Percentiles rank a stretch among this genome's conserved stretches.
phyloP scores from a whole-genome alignment of 2,329 filamentous ascomycete genomes.

The Chaetothyriales sp. region DNA sequence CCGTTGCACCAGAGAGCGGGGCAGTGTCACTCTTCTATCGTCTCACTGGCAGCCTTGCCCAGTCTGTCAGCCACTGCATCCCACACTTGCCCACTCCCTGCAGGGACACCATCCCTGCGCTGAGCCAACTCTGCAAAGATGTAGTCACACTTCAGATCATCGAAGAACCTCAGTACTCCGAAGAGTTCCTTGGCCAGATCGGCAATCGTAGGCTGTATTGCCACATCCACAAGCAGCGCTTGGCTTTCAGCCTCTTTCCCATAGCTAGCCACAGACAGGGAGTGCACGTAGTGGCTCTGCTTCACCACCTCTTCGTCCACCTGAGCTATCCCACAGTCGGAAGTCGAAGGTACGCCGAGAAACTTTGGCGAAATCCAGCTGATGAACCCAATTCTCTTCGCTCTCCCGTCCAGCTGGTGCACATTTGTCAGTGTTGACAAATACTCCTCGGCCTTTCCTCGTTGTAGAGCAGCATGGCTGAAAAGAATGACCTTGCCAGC shows the following conservation, averaged over 20 bases:
- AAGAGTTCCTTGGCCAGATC: slow-evolving; percentile 79
- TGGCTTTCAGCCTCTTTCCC: background rate
- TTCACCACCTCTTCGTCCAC: no score
- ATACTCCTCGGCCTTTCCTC: slow-evolving; percentile 5
- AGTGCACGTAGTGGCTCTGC: background rate
- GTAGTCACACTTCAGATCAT: slow-evolving; percentile 61
- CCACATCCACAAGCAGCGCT: background rate
- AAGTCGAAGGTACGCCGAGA: slow-evolving; percentile 5
- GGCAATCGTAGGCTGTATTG: slow-evolving; percentile 53
- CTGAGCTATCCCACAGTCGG: background rate
- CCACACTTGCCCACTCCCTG: slow-evolving; percentile 37
- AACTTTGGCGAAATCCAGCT: slow-evolving; percentile 20
- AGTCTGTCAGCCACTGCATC: slow-evolving; percentile 77
- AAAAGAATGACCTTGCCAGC: slow-evolving; percentile 75
- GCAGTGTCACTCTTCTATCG: slow-evolving; percentile 3
- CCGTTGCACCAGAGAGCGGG: no score
- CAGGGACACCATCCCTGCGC: background rate
- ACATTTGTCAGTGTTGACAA: background rate
- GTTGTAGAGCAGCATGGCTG: slow-evolving; percentile 21
- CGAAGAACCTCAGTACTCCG: slow-evolving; percentile 71
- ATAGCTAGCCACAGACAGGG: background rate
- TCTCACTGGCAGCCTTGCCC: slow-evolving; percentile 52
- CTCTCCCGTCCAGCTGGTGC: background rate
- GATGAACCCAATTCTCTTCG: slow-evolving; percentile 18
- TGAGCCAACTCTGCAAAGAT: slow-evolving; percentile 84